A percentile compares a stretch with the other conserved stretches of the same genome.
These are phyloP conservation scores for Fusarium subtropicale DNA, from an alignment of 2,329 filamentous ascomycete species.

Conservation along the genomic window DNA sequence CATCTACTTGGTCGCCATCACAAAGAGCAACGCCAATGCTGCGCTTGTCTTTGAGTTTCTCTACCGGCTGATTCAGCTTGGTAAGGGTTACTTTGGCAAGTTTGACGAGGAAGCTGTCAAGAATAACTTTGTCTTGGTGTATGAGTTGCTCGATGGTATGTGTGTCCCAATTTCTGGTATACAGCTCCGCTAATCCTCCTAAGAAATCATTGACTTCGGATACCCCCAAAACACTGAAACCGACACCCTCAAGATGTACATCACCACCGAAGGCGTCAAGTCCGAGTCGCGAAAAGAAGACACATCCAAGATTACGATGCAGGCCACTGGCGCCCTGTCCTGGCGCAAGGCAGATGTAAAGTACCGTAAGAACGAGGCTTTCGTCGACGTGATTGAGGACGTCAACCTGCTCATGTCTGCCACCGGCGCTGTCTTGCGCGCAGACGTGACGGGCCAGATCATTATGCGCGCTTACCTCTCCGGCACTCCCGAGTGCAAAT, in stretches of 20 bases:
- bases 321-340: constrained; percentile 94
- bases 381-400: constrained; percentile 99
- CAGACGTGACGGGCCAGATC: constrained; percentile 97
- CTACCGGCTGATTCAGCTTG: constrained; percentile 89
- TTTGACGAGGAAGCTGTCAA: constrained; percentile 99
- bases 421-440: constrained; percentile 91
- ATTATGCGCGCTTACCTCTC: constrained; percentile 98
- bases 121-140: constrained; percentile 99
- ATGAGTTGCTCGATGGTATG: constrained; percentile 91
- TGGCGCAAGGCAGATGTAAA: constrained; percentile 98
- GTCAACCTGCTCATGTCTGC: constrained; percentile 99
- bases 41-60: constrained; percentile 98
- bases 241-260: constrained; percentile 99
- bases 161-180: neutral
- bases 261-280: constrained; percentile 98
- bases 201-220: constrained; percentile 98
- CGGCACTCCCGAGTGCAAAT: constrained; percentile 98
- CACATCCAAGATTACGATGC: constrained; percentile 98
- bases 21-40: constrained; percentile 99
- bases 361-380: constrained; percentile 99
- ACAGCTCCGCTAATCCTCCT: neutral
- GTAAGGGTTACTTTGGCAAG: constrained; percentile 97
- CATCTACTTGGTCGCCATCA: constrained; percentile 96
- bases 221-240: constrained; percentile 99
- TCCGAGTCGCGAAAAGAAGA: constrained; percentile 88